Percentiles rank a stretch among this genome's conserved stretches.
phyloP scores from a whole-genome alignment of 441 rosid genomes.

The Corymbia calophylla region DNA sequence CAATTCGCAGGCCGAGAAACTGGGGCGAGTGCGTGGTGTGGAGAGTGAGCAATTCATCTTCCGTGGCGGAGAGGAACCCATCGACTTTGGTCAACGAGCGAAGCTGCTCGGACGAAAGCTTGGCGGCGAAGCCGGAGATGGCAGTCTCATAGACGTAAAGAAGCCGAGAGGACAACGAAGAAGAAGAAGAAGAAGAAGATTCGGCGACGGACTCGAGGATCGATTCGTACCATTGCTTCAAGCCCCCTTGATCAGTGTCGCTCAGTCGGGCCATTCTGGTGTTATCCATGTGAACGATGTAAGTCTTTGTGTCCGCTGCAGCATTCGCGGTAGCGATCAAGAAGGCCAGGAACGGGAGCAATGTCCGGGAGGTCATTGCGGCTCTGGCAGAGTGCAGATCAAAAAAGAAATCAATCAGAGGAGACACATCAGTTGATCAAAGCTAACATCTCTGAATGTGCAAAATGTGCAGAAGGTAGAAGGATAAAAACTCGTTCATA shows the following conservation, averaged over 20 bases:
- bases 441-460: background rate
- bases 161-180: constrained; percentile 24
- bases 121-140: constrained; percentile 60
- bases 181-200: constrained; percentile 9
- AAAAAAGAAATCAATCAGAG: background rate
- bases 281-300: constrained; percentile 62
- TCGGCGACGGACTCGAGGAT: constrained; percentile 27
- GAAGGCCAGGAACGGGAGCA: constrained; percentile 11
- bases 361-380: constrained; percentile 16
- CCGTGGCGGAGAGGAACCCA: constrained; percentile 61
- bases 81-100: constrained; percentile 29
- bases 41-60: constrained; percentile 53
- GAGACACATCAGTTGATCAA: background rate
- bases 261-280: constrained; percentile 15
- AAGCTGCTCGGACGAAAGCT: constrained; percentile 49
- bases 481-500: background rate
- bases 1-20: constrained; percentile 44
- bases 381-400: background rate
- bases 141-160: constrained; percentile 43
- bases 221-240: constrained; percentile 26
- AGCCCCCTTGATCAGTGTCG: constrained; percentile 1
- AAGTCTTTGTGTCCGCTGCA: constrained; percentile 32
- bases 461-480: background rate
- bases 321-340: constrained; percentile 27
- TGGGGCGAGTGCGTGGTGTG: constrained; percentile 47